Percentiles rank a stretch among this genome's conserved stretches.
These are phyloP conservation scores for Boechera stricta DNA, from an alignment of 345 rosid species.

Conservation along the genomic window DNA sequence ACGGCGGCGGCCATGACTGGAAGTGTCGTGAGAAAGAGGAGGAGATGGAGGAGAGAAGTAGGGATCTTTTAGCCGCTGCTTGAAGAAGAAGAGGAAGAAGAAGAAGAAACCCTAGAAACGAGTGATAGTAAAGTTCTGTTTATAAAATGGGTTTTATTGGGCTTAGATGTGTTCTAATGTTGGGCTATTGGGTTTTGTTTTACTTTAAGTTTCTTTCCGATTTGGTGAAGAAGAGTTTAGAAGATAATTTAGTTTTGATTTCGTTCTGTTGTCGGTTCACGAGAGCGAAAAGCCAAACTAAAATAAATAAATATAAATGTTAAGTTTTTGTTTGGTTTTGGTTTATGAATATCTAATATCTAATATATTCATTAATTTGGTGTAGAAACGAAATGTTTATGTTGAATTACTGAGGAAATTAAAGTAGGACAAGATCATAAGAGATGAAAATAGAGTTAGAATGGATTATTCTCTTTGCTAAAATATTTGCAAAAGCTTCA, in stretches of 20 bases:
- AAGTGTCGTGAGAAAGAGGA: neutral
- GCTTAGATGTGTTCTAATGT: neutral
- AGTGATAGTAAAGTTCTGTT: neutral
- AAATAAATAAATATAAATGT: too few relatives aligned
- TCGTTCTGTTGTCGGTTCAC: too few relatives aligned
- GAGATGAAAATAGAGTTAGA: too few relatives aligned
- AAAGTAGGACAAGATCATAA: too few relatives aligned
- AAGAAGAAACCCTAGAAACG: constrained; percentile 36
- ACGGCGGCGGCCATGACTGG: constrained; percentile 44
- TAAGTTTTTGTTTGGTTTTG: too few relatives aligned
- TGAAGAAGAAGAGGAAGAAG: constrained; percentile 5
- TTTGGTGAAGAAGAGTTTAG: neutral
- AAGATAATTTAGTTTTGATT: neutral
- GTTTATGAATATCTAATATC: too few relatives aligned
- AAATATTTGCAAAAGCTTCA: too few relatives aligned
- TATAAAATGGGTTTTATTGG: constrained; percentile 32
- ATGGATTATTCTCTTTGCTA: too few relatives aligned
- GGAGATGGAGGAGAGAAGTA: constrained; percentile 10
- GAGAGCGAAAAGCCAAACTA: too few relatives aligned
- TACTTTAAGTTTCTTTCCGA: neutral
- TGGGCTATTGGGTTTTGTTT: neutral
- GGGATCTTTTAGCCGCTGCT: constrained; percentile 27
- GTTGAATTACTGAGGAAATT: too few relatives aligned
- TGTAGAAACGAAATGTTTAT: too few relatives aligned
- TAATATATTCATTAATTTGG: too few relatives aligned